Evolutionary conservation across 768 basidiomycete genomes (phyloP), one percentile per base, ranked within the genome.

Genomic region (Lyophyllum atratum): DNA sequence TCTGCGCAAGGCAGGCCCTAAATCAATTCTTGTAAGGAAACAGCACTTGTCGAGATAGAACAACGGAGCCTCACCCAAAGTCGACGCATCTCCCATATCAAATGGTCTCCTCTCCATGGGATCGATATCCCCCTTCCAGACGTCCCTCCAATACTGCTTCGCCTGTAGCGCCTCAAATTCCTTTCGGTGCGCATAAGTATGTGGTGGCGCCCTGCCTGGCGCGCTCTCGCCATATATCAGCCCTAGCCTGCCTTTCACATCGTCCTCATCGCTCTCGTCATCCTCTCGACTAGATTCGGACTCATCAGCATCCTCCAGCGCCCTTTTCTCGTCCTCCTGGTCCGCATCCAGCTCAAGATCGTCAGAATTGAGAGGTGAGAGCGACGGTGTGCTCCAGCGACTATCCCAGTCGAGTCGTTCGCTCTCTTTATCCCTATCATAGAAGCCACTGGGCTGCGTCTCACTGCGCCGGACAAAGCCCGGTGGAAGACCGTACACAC

Each of bases 111-210:
- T 70, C 31, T 64, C 62, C 12, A 75, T 54, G 59, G 76, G 67
- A 22, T 73, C 54, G 28, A 62, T 73, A 60, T 83, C 80, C 1
- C 76, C 76, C 49, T 73, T 74, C 88, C 88, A 91, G 24, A 82
- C 84, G 1, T 80, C 71, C 59, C 82, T 79, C 92, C 92, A 93
- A 64, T 92, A 92, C 61, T 93, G 92, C 50, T 73, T 76, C 3
- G 74, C 69, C 60, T 80, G 81, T 24, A 93, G 69, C 8, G 77
- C 78, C 66, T 92, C 90, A n/a, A 90, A 76, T 40, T 78, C 75
- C 53, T 76, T 74, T n/a, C 83, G 72, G 66, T 83, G 76, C 22
- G 75, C 71, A 64, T 77, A 77, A 6, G 74, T 72, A 59, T 76
- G 67, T 0, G 72, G 73, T 24, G 72, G 66, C 3, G 52, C 46